These are phyloP conservation scores for Gilbertella persicaria DNA, from an alignment of 371 early-diverging fungal genomes.

Conservation along the genomic window DNA sequence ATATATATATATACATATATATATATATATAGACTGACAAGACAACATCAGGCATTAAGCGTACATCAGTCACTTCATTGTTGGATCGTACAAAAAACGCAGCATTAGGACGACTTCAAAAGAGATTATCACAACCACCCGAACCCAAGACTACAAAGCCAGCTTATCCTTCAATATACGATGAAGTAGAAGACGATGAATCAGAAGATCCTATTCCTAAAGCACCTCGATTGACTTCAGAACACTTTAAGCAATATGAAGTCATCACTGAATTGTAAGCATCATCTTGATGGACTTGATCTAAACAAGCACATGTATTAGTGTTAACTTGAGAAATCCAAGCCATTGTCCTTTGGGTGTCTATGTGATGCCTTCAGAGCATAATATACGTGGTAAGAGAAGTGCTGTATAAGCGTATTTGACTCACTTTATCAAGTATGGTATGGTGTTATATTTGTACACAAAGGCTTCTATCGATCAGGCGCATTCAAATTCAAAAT, in stretches of 20 bases:
- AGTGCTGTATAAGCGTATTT: not conserved
- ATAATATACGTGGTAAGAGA: conserved; percentile 69
- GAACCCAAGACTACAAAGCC: not conserved
- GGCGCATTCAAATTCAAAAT: conserved; percentile 94
- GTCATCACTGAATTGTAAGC: conserved; percentile 56
- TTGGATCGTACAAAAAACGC: not conserved
- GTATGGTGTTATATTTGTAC: conserved; percentile 86
- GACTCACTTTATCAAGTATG: conserved; percentile 53
- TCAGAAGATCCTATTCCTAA: not conserved
- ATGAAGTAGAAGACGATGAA: not conserved
- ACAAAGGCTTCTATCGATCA: conserved; percentile 88
- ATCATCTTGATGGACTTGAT: not conserved
- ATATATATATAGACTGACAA: not conserved
- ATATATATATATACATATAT: too few species aligned
- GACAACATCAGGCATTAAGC: not conserved
- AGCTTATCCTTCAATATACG: not conserved
- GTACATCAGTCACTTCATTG: not conserved
- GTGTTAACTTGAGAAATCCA: conserved; percentile 75
- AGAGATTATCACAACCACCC: not conserved
- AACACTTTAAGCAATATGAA: conserved; percentile 46
- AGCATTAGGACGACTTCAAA: not conserved
- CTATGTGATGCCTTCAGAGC: conserved; percentile 83
- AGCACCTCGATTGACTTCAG: conserved; percentile 17
- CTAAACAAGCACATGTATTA: conserved; percentile 17
- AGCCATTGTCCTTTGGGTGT: conserved; percentile 84